A percentile compares a stretch with the other conserved stretches of the same genome.
Evolutionary conservation across 495 filamentous ascomycete species (phyloP).

Genomic region (Penicillium cosmopolitanum): DNA sequence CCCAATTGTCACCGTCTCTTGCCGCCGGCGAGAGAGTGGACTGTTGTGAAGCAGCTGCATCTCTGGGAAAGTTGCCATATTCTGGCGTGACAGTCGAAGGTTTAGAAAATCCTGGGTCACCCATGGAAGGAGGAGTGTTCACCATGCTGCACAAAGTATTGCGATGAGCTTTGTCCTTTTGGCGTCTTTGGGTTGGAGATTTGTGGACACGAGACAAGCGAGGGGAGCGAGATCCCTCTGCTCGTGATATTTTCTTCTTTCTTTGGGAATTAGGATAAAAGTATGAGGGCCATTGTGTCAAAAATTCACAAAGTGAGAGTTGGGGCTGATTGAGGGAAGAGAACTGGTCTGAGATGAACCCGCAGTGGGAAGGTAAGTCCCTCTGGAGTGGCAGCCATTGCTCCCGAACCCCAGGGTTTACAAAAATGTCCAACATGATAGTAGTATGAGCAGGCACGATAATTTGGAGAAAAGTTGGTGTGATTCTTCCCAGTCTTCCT

Average conservation of each 20-base stretch:
- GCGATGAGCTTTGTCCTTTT: neutral
- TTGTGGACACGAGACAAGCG: neutral
- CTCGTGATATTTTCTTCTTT: no score
- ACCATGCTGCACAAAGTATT: neutral
- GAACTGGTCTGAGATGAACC: conserved; percentile 9
- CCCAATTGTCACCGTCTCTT: neutral
- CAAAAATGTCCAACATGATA: conserved; percentile 28
- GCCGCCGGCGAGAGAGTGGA: neutral
- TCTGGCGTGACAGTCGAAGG: neutral
- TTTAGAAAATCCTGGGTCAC: neutral
- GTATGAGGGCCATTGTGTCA: neutral
- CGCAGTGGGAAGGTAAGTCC: conserved; percentile 1
- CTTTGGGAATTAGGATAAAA: no score
- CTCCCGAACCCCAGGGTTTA: conserved; percentile 14
- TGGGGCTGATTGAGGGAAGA: neutral
- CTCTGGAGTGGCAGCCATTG: conserved; percentile 17
- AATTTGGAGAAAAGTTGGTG: neutral
- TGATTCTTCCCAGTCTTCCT: neutral
- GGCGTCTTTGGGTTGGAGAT: neutral
- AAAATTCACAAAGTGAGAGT: neutral
- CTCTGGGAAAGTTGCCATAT: neutral
- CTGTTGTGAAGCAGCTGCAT: neutral
- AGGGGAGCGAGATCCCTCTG: no score
- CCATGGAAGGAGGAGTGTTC: neutral
- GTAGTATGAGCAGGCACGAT: neutral